These are phyloP conservation scores for Rhizomucor miehei DNA, from an alignment of 371 early-diverging fungal genomes.

Conservation along the genomic window DNA sequence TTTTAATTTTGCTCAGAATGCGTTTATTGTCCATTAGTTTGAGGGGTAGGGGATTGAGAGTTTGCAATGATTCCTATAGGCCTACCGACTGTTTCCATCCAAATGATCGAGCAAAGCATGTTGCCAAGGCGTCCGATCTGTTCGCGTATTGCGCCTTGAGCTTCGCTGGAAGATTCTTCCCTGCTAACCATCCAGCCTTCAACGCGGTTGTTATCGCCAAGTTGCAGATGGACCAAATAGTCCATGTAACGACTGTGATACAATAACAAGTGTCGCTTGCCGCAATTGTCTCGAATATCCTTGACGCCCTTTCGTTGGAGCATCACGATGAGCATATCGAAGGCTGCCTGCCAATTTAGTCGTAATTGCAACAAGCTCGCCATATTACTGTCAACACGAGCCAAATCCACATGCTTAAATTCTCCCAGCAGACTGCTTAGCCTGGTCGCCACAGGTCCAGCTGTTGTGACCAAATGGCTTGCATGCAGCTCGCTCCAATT, in stretches of 20 bases:
- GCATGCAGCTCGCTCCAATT: conserved; percentile 35
- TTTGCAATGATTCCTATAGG: background rate
- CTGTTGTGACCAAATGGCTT: conserved; percentile 5
- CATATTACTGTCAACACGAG: conserved; percentile 26
- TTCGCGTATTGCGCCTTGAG: conserved; percentile 25
- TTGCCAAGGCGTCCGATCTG: conserved; percentile 30
- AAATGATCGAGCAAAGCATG: conserved; percentile 30
- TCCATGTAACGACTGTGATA: conserved; percentile 38
- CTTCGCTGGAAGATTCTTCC: conserved; percentile 14
- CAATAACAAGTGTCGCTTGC: conserved; percentile 27
- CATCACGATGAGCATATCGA: conserved; percentile 20
- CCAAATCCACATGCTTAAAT: conserved; percentile 32
- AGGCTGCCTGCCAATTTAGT: conserved; percentile 29
- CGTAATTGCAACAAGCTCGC: conserved; percentile 16
- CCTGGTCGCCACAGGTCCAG: conserved; percentile 12
- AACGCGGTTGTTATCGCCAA: conserved; percentile 11
- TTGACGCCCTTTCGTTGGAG: conserved; percentile 15
- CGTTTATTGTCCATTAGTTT: too few relatives aligned
- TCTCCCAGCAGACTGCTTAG: conserved; percentile 22
- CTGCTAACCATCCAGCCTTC: conserved; percentile 41
- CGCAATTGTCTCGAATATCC: conserved; percentile 20
- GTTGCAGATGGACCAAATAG: conserved; percentile 33
- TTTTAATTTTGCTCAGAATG: too few relatives aligned
- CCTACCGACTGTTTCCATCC: conserved; percentile 14
- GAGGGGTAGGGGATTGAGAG: too few relatives aligned